Evolutionary conservation across 1,139 yeast genomes (phyloP), one percentile per base, ranked within the genome.

Genomic region (Geotrichum siamense): DNA sequence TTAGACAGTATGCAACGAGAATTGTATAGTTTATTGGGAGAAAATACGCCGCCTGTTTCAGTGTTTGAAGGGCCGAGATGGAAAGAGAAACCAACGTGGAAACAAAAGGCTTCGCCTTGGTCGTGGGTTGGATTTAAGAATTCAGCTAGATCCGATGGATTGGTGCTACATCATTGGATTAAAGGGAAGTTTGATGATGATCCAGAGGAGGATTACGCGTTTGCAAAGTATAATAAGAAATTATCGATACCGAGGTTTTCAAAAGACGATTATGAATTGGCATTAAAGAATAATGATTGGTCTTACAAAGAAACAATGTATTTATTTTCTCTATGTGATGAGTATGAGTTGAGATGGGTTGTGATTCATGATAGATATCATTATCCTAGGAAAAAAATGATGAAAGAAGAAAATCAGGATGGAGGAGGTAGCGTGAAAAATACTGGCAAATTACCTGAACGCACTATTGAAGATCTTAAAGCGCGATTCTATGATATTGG

Each of bases 1-100:
- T 27, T 38, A 50, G 78, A 85, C 15, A 96, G 96, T 17, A 82
- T 91, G 78, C 93, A 86, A 51, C 73, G 98, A 53, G 98, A 91
- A 61, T 69, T 91, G 44, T 89, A 82, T 62, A 83, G 82, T 54
- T 70, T 93, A 48, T 68, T 93, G 33, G 98, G 99, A 1, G 91
- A 93, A 33, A 87, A 86, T 61, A 79, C 94, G 1, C 96, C 98
- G 0, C 93, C 98, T 1, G 77, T 87, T 2, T 71, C 75, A 5
- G 72, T 75, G 9, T 58, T 68, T 28, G 68, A 70, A 40, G 21
- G 25, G 12, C 34, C 45, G 8, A 75, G 76, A 52, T 78, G 79
- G 54, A 84, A 82, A 55, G 84, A 80, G 47, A 74, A 77, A 53
- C 71, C 87, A 47, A 75, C 76, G 48, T 68, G 80, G 55, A 64